Conservation (phyloP, 2,329 filamentous ascomycete genomes). For the Teratosphaeria destructans region DNA sequence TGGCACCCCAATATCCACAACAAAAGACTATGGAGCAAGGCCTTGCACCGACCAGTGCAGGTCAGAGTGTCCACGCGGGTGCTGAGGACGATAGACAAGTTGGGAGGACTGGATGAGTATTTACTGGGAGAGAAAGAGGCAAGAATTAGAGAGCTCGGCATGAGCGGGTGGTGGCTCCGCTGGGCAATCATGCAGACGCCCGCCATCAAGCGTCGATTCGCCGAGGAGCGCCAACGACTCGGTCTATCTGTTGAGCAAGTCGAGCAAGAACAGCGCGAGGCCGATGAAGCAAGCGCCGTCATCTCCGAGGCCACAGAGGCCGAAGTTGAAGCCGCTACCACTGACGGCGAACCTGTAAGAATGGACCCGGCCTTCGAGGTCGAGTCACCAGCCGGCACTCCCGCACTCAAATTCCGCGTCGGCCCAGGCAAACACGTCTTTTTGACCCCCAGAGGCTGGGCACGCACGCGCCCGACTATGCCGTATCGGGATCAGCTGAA, state of each 20-base stretch:
- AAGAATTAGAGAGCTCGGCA: constrained; percentile 75
- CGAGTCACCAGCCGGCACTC: constrained; percentile 14
- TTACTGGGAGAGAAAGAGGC: constrained; percentile 68
- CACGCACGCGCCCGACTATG: constrained; percentile 12
- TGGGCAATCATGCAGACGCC: constrained; percentile 81
- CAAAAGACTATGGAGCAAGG: constrained; percentile 56
- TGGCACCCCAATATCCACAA: constrained; percentile 66
- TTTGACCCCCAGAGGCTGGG: constrained; percentile 22
- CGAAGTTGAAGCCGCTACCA: constrained; percentile 7
- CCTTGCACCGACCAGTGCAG: constrained; percentile 53
- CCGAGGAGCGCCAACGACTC: constrained; percentile 51
- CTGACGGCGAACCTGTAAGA: constrained; percentile 8
- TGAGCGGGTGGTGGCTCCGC: constrained; percentile 79
- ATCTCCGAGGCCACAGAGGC: constrained; percentile 8
- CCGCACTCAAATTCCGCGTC: constrained; percentile 22
- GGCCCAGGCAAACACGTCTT: constrained; percentile 19
- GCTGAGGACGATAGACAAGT: constrained; percentile 59
- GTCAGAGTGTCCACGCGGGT: constrained; percentile 61
- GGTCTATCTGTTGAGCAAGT: constrained; percentile 43
- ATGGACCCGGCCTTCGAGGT: constrained; percentile 20
- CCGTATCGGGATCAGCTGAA: neutral
- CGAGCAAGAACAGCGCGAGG: constrained; percentile 10
- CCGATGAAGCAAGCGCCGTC: constrained; percentile 5
- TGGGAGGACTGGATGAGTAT: constrained; percentile 86
- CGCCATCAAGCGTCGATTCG: constrained; percentile 55